phyloP scores from a whole-genome alignment of 768 basidiomycete genomes.

The Lyophyllum semitale region DNA sequence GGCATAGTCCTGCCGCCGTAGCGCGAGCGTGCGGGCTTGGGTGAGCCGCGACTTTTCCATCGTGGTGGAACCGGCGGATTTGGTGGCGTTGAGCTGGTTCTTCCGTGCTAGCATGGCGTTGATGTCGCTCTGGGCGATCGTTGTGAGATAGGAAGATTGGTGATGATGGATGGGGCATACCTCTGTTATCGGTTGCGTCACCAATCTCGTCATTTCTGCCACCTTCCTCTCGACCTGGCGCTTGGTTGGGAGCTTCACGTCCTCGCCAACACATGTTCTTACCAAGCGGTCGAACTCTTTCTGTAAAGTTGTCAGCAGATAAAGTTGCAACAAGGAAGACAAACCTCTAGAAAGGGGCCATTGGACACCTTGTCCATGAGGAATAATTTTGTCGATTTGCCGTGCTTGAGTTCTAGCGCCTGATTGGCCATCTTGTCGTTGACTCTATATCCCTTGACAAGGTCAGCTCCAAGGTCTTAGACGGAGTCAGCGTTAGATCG shows the following conservation, averaged over 20 bases:
- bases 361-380: constrained; percentile 91
- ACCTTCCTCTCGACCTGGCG: constrained; percentile 66
- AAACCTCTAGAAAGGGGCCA: constrained; percentile 58
- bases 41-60: constrained; percentile 69
- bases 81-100: constrained; percentile 37
- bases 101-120: constrained; percentile 76
- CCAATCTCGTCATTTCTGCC: constrained; percentile 59
- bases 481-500: background rate
- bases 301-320: constrained; percentile 36
- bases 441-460: constrained; percentile 70
- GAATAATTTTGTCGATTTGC: constrained; percentile 60
- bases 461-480: constrained; percentile 51
- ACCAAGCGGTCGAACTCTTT: constrained; percentile 71
- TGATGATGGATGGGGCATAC: constrained; percentile 37
- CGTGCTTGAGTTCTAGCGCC: constrained; percentile 75
- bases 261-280: constrained; percentile 46
- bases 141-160: constrained; percentile 7
- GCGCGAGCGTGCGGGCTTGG: constrained; percentile 73
- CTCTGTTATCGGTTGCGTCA: constrained; percentile 74
- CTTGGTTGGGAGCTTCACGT: constrained; percentile 68
- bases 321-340: constrained; percentile 33
- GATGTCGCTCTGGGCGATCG: constrained; percentile 68
- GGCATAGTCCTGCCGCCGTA: constrained; percentile 67
- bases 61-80: constrained; percentile 37
- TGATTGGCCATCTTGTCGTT: constrained; percentile 68